Base-by-base conservation (phyloP, 2,329 filamentous ascomycete genomes). In the Claviceps sp. region DNA sequence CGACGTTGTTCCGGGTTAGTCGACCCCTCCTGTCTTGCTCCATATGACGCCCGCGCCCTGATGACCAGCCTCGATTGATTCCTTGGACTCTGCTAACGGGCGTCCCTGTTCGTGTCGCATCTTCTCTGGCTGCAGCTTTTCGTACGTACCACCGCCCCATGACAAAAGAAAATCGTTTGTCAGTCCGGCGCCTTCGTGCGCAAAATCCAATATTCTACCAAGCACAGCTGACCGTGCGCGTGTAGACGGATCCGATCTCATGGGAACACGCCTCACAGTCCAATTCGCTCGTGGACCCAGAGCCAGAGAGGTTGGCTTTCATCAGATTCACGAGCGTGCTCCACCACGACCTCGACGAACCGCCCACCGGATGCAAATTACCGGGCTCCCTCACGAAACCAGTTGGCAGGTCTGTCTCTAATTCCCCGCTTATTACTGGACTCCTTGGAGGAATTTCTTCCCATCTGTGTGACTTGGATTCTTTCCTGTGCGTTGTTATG, bases 341-440 rank as follows among this genome's bases (percentile, higher is more conserved):
- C 72, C 77, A 57, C 78, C 79, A 59, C 87, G 93, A 65, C 93
- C 93, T 59, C 86, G 93, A 66, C 89, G 93, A 70, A 98, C 93
- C 61, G 84, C 89, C 61, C 89, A 90, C 72, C 87, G 93, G 70
- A 97, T 98, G 93, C 85, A 91, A 71, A 94, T 98, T 66, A 87
- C 87, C 76, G 91, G 90, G 76, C 88, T 98, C 72, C 90, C 91
- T 69, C 84, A 82, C 74, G 91, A 97, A 78, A 98, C 93, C 78
- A 96, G 90, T 82, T 98, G 93, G 93, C 93, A 98, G 93, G 93
- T 98, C 85, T 93, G 93, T 87, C 75, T 69, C 67, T 69, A 70
- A 49, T 76, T 75, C 75, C 79, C 75, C 73, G 72, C 79, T 77
- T 67, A 64, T 77, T 75, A 65, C 64, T 69, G 70, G 70, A 70